These are phyloP conservation scores for Apiospora saccharicola DNA, from an alignment of 2,329 filamentous ascomycete genomes.

Conservation along the genomic window DNA sequence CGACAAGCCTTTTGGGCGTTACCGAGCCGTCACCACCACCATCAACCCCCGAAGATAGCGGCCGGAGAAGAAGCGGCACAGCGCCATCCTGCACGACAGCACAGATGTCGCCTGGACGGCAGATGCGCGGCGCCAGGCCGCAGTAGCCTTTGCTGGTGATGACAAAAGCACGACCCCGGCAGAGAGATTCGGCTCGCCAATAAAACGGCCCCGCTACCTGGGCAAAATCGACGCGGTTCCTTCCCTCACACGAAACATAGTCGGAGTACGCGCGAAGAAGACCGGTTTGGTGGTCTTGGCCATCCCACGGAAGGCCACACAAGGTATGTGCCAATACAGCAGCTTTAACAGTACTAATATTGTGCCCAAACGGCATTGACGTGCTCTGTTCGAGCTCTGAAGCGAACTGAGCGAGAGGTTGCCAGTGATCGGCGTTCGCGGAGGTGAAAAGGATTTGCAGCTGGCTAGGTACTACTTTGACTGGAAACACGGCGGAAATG, in stretches of 20 bases:
- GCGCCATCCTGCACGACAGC: neutral
- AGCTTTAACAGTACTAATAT: neutral
- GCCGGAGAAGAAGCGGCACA: neutral
- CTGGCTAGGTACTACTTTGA: neutral
- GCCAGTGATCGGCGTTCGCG: neutral
- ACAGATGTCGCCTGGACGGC: neutral
- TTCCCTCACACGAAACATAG: neutral
- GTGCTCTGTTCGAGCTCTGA: neutral
- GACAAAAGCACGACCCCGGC: neutral
- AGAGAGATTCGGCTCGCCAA: neutral
- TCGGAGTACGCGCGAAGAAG: neutral
- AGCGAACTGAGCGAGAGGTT: neutral
- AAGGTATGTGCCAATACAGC: neutral
- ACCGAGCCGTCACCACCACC: neutral
- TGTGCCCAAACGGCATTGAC: neutral
- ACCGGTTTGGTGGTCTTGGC: neutral
- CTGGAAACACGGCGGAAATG: neutral
- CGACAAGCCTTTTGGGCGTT: neutral
- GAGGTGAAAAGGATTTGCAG: neutral
- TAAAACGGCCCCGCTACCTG: neutral
- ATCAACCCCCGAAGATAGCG: neutral
- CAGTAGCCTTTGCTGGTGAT: slow-evolving; percentile 6
- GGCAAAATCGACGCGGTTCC: neutral
- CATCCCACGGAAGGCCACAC: neutral
- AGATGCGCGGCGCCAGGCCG: slow-evolving; percentile 2